phyloP scores from a whole-genome alignment of 164 flowering plant genomes.

The Vitis vinifera region ASM3070453v1 NC_081808.1:1159501-1160000 shows the following conservation, averaged over 20 bases:
- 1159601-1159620: background rate
- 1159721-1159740: background rate
- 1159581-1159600: background rate
- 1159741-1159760: background rate
- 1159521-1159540: background rate
- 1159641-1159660: background rate
- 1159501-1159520: conserved; percentile 58
- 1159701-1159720: no score
- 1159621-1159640: background rate
- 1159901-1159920: no score
- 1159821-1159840: background rate
- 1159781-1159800: background rate
- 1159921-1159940: no score
- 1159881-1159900: no score
- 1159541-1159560: background rate
- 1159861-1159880: background rate
- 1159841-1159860: background rate
- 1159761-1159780: background rate
- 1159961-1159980: no score
- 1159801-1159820: background rate
- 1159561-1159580: background rate
- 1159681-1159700: no score
- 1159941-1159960: no score
- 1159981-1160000: no score
- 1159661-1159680: no score